Conservation (phyloP, 2,329 filamentous ascomycete genomes). For the Hymenoscyphus repandus region DNA sequence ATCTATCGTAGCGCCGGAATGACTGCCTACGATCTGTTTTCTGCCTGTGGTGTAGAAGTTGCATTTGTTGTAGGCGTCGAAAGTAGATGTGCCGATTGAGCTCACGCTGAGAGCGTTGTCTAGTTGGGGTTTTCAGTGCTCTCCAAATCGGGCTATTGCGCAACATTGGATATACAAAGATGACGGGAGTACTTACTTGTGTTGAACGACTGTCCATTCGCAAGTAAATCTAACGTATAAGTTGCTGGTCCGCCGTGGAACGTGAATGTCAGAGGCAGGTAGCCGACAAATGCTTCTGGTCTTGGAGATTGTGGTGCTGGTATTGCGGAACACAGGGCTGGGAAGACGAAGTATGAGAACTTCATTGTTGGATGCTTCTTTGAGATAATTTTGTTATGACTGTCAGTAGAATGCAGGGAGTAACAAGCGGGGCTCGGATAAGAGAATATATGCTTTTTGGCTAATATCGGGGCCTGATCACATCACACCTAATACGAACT, state of each 20-base stretch:
- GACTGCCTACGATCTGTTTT: not conserved
- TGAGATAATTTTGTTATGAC: too few species aligned
- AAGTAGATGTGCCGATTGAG: constrained; percentile 40
- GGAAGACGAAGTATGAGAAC: not conserved
- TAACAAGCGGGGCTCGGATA: too few species aligned
- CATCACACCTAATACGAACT: too few species aligned
- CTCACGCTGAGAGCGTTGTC: constrained; percentile 37
- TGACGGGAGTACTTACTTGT: constrained; percentile 32
- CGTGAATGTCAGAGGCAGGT: constrained; percentile 31
- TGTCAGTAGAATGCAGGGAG: too few species aligned
- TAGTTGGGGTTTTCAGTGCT: constrained; percentile 15
- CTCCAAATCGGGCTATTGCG: not conserved
- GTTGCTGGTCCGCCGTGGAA: constrained; percentile 39
- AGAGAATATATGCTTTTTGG: too few species aligned
- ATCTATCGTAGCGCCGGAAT: constrained; percentile 26
- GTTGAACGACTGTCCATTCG: constrained; percentile 35
- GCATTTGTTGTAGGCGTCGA: constrained; percentile 39
- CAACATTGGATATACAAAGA: not conserved
- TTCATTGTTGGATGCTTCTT: not conserved
- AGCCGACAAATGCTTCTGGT: constrained; percentile 4
- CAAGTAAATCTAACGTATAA: constrained; percentile 38
- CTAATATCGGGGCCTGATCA: too few species aligned
- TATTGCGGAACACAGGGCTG: not conserved
- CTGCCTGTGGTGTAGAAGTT: constrained; percentile 37
- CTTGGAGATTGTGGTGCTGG: not conserved